phyloP scores from a whole-genome alignment of 2,329 filamentous ascomycete genomes.

The Phaeosphaeriaceae sp. region DNA sequence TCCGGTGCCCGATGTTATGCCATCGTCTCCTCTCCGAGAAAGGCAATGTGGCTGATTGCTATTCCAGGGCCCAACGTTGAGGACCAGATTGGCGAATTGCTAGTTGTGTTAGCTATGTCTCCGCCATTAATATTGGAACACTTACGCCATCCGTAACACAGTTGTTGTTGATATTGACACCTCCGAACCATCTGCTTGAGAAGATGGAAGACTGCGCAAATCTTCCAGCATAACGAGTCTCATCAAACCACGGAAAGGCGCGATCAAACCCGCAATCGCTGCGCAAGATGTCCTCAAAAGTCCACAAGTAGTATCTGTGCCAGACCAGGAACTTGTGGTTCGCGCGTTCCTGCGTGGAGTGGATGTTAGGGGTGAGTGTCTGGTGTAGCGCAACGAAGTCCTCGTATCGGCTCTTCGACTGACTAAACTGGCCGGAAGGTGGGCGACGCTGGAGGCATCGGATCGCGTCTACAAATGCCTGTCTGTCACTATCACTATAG shows the following conservation, averaged over 20 bases:
- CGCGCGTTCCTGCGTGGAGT: too few species aligned
- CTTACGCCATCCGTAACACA: slow-evolving; percentile 46
- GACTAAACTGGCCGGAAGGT: slow-evolving; percentile 31
- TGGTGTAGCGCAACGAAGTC: slow-evolving; percentile 46
- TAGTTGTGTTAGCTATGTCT: slow-evolving; percentile 14
- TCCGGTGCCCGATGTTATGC: slow-evolving; percentile 37
- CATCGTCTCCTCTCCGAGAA: slow-evolving; percentile 34
- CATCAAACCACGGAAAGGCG: slow-evolving; percentile 48
- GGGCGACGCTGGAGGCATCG: slow-evolving; percentile 35
- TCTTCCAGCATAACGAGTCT: slow-evolving; percentile 40
- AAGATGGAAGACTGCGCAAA: slow-evolving; percentile 41
- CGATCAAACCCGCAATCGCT: slow-evolving; percentile 52
- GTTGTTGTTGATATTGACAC: slow-evolving; percentile 27
- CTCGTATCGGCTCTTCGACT: slow-evolving; percentile 41
- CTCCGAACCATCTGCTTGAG: slow-evolving; percentile 35
- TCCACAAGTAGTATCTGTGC: slow-evolving; percentile 53
- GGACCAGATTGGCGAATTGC: slow-evolving; percentile 41
- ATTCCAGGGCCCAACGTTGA: slow-evolving; percentile 40
- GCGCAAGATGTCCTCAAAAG: slow-evolving; percentile 52
- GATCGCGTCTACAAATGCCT: slow-evolving; percentile 36
- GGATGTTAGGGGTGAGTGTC: slow-evolving; percentile 40
- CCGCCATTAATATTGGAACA: background rate
- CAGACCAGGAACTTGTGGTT: slow-evolving; percentile 51
- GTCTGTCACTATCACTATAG: slow-evolving; percentile 26
- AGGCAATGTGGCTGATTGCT: slow-evolving; percentile 40